Percentiles rank a stretch among this genome's conserved stretches.
These are phyloP conservation scores for Galerina marginata DNA, from an alignment of 768 basidiomycete species.

Conservation along the genomic window DNA sequence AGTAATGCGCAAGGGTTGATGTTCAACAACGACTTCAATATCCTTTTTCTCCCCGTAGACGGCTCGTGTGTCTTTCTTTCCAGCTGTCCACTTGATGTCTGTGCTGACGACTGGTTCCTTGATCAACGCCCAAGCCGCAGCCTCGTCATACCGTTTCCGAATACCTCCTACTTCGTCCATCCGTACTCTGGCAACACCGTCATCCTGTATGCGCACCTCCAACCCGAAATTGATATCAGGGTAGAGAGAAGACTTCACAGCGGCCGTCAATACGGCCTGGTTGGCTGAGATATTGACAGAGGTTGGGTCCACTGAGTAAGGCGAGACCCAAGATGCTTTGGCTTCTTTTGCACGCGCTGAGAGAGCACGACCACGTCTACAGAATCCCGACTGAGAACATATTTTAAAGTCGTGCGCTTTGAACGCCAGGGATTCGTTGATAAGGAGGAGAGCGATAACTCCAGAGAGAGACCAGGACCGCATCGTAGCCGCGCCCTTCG, in stretches of 20 bases:
- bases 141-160: constrained; percentile 88
- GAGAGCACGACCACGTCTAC: constrained; percentile 84
- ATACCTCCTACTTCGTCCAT: constrained; percentile 88
- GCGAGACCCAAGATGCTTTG: constrained; percentile 74
- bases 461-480: constrained; percentile 42
- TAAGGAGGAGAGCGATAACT: constrained; percentile 39
- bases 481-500: constrained; percentile 30
- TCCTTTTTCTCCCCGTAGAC: constrained; percentile 68
- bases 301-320: constrained; percentile 75
- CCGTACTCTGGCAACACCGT: constrained; percentile 87
- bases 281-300: constrained; percentile 56
- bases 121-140: constrained; percentile 87
- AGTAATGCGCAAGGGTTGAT: constrained; percentile 76
- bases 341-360: constrained; percentile 71
- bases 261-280: constrained; percentile 71
- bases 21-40: constrained; percentile 70
- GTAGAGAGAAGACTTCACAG: constrained; percentile 82
- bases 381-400: constrained; percentile 94
- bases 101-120: constrained; percentile 70
- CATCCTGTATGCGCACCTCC: constrained; percentile 82
- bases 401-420: constrained; percentile 92
- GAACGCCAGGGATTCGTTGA: constrained; percentile 56
- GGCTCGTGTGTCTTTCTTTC: constrained; percentile 67
- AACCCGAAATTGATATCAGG: constrained; percentile 84
- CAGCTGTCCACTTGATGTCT: constrained; percentile 65